Evolutionary conservation across 2,329 filamentous ascomycete genomes (phyloP).

Genomic region (Neobulgaria alba): DNA sequence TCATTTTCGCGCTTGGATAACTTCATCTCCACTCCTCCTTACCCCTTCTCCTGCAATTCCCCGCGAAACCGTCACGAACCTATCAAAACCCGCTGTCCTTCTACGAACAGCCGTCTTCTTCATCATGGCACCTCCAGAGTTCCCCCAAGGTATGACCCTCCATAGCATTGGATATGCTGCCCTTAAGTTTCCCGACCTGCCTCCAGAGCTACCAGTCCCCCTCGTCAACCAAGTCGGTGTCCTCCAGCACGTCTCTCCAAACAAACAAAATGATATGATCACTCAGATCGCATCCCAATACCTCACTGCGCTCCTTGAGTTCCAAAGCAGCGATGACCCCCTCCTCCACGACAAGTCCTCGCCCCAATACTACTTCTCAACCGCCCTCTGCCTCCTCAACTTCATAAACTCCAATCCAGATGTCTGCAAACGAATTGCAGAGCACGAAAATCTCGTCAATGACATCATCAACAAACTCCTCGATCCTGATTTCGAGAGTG

Average conservation of each 20-base stretch:
- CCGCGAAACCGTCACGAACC: too few species aligned
- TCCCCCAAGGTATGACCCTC: conserved; percentile 16
- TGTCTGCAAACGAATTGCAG: conserved; percentile 15
- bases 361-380: conserved; percentile 20
- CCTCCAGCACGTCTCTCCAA: conserved; percentile 8
- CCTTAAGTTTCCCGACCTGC: conserved; percentile 17
- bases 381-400: conserved; percentile 18
- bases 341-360: conserved; percentile 12
- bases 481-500: conserved; percentile 8
- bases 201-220: conserved; percentile 9
- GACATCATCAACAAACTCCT: conserved; percentile 18
- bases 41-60: too few species aligned
- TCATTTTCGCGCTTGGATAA: too few species aligned
- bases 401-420: conserved; percentile 17
- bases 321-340: conserved; percentile 13
- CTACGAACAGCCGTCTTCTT: too few species aligned
- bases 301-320: conserved; percentile 16
- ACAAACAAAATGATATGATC: conserved; percentile 13
- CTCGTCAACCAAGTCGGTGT: conserved; percentile 8
- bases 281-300: conserved; percentile 22
- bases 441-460: conserved; percentile 15
- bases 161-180: conserved; percentile 15
- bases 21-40: too few species aligned
- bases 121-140: conserved; percentile 16
- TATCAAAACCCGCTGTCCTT: too few species aligned